phyloP scores from a whole-genome alignment of 495 filamentous ascomycete genomes.

The Astrothelium macrocarpum region DNA sequence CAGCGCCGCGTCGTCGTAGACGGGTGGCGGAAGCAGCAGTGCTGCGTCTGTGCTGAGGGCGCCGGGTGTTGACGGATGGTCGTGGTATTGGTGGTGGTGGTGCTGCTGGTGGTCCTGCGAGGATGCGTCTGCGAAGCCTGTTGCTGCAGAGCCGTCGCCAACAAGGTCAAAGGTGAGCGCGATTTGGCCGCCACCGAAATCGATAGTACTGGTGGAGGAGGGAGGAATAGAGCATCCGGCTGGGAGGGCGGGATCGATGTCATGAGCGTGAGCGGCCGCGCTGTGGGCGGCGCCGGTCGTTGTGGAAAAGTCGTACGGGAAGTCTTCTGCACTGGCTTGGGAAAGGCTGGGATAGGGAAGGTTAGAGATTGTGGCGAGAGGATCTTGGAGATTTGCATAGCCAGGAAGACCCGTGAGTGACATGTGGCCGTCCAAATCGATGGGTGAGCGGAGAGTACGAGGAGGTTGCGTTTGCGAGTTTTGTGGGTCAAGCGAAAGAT shows the following conservation, averaged over 20 bases:
- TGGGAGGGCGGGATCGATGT: neutral
- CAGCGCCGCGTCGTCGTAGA: neutral
- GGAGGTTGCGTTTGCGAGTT: neutral
- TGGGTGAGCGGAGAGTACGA: neutral
- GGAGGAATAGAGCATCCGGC: neutral
- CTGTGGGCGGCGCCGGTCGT: neutral
- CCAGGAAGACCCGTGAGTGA: neutral
- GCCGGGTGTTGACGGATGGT: no score
- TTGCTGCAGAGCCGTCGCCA: neutral
- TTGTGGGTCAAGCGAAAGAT: neutral
- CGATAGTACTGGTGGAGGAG: neutral
- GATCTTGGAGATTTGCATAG: neutral
- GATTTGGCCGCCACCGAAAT: neutral
- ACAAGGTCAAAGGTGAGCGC: neutral
- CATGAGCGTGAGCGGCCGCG: neutral
- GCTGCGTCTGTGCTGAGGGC: neutral
- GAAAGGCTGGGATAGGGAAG: neutral
- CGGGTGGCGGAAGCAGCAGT: neutral
- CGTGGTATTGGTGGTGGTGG: no score
- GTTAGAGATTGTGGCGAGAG: neutral
- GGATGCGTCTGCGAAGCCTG: neutral
- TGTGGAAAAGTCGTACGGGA: neutral
- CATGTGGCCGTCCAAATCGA: slow-evolving; percentile 1
- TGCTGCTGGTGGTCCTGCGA: no score
- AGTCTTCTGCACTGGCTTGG: neutral